A percentile compares a stretch with the other conserved stretches of the same genome.
phyloP scores from a whole-genome alignment of 2,329 filamentous ascomycete genomes.

The Plenodomus lindquistii region DNA sequence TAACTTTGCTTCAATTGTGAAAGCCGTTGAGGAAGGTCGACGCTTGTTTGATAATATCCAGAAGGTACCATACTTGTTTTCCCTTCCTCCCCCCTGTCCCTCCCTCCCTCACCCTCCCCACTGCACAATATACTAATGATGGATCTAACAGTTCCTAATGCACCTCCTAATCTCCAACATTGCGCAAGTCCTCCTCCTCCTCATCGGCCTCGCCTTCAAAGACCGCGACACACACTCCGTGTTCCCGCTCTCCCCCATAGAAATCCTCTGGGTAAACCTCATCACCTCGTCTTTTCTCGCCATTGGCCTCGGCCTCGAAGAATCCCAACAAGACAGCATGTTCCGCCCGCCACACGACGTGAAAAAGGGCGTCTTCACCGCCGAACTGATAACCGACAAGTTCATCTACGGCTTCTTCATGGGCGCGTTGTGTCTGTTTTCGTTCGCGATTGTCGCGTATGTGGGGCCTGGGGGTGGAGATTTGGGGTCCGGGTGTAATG shows the following conservation, averaged over 20 bases:
- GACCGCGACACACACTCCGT: constrained; percentile 49
- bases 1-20: constrained; percentile 49
- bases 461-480: constrained; percentile 48
- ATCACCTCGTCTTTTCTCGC: constrained; percentile 54
- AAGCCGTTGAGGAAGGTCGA: constrained; percentile 47
- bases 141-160: constrained; percentile 45
- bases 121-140: constrained; percentile 1
- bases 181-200: constrained; percentile 52
- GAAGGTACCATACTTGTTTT: constrained; percentile 35
- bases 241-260: constrained; percentile 52
- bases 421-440: constrained; percentile 49
- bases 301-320: constrained; percentile 53
- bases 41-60: constrained; percentile 49
- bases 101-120: constrained; percentile 2
- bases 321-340: constrained; percentile 53
- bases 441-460: constrained; percentile 51
- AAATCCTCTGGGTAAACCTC: constrained; percentile 55
- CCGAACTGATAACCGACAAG: constrained; percentile 53
- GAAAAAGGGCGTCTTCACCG: constrained; percentile 50
- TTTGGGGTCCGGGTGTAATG: constrained; percentile 51
- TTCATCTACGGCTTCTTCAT: constrained; percentile 55
- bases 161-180: constrained; percentile 55
- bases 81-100: background rate
- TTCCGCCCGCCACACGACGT: constrained; percentile 50
- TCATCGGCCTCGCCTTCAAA: constrained; percentile 53